phyloP scores from a whole-genome alignment of 192 early-diverging fungal species.

The Geranomyces variabilis region DNA sequence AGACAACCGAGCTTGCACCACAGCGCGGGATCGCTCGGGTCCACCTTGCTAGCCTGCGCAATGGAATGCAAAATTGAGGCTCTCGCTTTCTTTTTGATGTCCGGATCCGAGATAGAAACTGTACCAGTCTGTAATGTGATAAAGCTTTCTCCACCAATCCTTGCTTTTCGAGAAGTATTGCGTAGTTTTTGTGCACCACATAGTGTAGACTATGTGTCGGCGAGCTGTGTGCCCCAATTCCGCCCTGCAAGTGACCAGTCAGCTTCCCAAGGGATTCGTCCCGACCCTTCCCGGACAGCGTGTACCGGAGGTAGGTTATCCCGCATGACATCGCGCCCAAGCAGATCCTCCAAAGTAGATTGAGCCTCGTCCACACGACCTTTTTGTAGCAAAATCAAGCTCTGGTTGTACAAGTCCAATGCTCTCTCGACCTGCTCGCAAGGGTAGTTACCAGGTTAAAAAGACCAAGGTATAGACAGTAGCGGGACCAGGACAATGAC shows the following conservation, averaged over 20 bases:
- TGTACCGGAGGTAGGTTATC: slow-evolving; percentile 17
- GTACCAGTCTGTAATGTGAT: slow-evolving; percentile 18
- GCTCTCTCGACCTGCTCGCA: slow-evolving; percentile 30
- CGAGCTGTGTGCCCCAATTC: slow-evolving; percentile 21
- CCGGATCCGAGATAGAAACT: neutral
- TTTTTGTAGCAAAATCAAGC: slow-evolving; percentile 4
- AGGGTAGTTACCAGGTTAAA: neutral
- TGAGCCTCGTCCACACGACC: slow-evolving; percentile 15
- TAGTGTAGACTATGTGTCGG: slow-evolving; percentile 19
- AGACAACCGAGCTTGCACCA: slow-evolving; percentile 25
- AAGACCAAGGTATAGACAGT: neutral
- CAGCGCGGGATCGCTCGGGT: slow-evolving; percentile 19
- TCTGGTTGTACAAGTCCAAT: slow-evolving; percentile 21
- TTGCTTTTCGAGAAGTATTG: slow-evolving; percentile 9
- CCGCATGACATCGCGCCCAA: slow-evolving; percentile 16
- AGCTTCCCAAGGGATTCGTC: no score
- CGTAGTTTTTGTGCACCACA: slow-evolving; percentile 28
- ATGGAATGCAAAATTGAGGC: neutral
- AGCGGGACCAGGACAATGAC: no score
- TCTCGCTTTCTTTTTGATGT: neutral
- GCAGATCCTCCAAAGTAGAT: slow-evolving; percentile 9
- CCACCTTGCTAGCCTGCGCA: slow-evolving; percentile 14
- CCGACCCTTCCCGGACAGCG: no score
- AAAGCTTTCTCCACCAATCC: slow-evolving; percentile 15
- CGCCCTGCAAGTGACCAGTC: slow-evolving; percentile 9